Evolutionary conservation across 2,329 filamentous ascomycete species (phyloP), one percentile per base, ranked within the genome.

Genomic region (Fusarium acutatum): DNA sequence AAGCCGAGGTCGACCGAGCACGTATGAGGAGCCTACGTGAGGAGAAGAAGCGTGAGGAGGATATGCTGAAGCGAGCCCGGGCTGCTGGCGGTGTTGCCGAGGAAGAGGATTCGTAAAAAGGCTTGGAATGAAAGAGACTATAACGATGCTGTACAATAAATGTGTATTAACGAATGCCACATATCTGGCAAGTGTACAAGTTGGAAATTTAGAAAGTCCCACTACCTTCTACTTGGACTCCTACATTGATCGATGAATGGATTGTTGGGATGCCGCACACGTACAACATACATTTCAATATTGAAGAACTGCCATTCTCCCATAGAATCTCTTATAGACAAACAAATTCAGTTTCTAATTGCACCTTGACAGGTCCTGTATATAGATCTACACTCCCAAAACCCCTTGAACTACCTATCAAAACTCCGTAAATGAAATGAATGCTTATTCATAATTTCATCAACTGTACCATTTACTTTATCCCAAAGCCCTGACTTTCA

Each of bases 401-500:
- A 32, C 57, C 28, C 37, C 34, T 34, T 30, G 30, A 30, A 32
- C 57, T 61, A 24, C 65, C 47, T 56, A 34, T 65, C 49, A 67
- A 69, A 75, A 76, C 75, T 75, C 71, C 75, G 38, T 67, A 57
- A 52, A 60, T 64, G 62, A 65, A 69, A 52, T 46, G 49, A 44
- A 77, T 57, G 58, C 60, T 47, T 44, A 43, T 44, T 75, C 75
- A 38, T 77, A 59, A 60, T 64, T 52, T 76, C 73, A 32, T 77
- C 56, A 73, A 64, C 52, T 60, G 50, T 58, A 35, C 54, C 56
- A 40, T 47, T 86, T 80, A 96, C 81, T 95, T 96, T 81, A 98
- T 86, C 37, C 95, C 95, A 87, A 98, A 98, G 6, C 95, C 95
- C 81, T 97, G 94, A 78, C 95, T 97, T 82, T 95, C 94, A 73